Evolutionary conservation across 257 asterid species (phyloP).

Genomic region (Linderniella brevidens): DNA sequence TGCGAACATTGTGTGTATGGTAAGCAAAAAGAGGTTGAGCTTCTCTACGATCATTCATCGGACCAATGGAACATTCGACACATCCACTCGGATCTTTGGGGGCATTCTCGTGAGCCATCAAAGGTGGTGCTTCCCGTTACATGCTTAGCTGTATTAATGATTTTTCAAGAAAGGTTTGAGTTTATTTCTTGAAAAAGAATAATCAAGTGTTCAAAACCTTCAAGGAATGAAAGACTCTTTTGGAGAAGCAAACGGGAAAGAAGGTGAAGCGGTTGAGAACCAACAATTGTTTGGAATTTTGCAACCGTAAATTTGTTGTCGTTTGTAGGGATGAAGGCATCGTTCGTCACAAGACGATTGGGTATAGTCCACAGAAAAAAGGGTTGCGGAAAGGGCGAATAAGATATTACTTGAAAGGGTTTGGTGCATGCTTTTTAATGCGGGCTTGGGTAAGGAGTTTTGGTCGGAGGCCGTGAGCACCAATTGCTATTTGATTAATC

Average conservation of each 20-base stretch:
- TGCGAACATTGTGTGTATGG: neutral
- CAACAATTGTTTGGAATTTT: neutral
- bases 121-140: neutral
- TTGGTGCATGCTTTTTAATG: neutral
- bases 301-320: neutral
- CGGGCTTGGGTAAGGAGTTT: neutral
- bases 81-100: conserved; percentile 1
- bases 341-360: neutral
- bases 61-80: neutral
- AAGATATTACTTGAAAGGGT: neutral
- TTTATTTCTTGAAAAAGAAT: neutral
- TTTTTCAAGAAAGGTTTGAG: neutral
- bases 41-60: neutral
- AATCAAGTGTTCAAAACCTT: neutral
- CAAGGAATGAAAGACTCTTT: neutral
- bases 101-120: neutral
- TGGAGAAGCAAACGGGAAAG: neutral
- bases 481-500: neutral
- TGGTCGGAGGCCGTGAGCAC: neutral
- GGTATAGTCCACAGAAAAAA: neutral
- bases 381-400: neutral
- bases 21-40: neutral
- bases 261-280: neutral
- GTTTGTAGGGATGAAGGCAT: neutral
- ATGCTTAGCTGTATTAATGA: neutral